Base-by-base conservation (phyloP, 257 asterid genomes). In the Voacanga thouarsii region DNA sequence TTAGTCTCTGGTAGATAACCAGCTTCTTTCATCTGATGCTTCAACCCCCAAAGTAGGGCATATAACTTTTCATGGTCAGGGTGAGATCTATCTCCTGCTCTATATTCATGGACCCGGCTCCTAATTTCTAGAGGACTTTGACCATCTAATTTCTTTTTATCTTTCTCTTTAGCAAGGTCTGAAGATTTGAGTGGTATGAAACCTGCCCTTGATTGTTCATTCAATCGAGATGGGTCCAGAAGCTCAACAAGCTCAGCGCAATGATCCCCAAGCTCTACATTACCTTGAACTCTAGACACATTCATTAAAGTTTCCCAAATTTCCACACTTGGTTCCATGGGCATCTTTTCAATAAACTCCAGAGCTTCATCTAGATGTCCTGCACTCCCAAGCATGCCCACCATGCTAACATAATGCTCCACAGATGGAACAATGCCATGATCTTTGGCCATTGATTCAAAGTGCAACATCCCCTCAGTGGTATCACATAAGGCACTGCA, bases 21-120 rank as follows among this genome's bases (percentile, higher is more conserved):
- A 4, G 71, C 84, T 78, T 92, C 98, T 77, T 90, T 91, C 96
- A 94, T 84, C 51, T 92, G 96, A 83, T 91, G 85, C 88, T 79
- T 90, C 86, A 94, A 77, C 67, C 93, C 91, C 76, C 87, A 51
- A 71, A 92, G 96, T 79, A 92, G 61, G 45, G 82, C 76, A 49
- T 92, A 92, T 66, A 89, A 78, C 78, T 82, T 87, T 15, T 89
- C 96, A 53, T 84, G 86, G 73, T 91, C 93, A 0, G 97, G 97
- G 77, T 85, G 91, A 64, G 97, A 89, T 76, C 93, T 85, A 81
- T 94, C 98, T 71, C 98, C 98, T 0, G 97, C 97, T 82, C 96
- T 88, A 55, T 83, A 94, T 78, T 92, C 96, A 45, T 86, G 92
- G 59, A 87, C 89, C 79, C 89, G 89, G 71, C 89, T 88, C 84